Percentiles rank a stretch among this genome's conserved stretches.
Evolutionary conservation across 345 rosid species (phyloP).

Genomic region (Lepidium didymum): DNA sequence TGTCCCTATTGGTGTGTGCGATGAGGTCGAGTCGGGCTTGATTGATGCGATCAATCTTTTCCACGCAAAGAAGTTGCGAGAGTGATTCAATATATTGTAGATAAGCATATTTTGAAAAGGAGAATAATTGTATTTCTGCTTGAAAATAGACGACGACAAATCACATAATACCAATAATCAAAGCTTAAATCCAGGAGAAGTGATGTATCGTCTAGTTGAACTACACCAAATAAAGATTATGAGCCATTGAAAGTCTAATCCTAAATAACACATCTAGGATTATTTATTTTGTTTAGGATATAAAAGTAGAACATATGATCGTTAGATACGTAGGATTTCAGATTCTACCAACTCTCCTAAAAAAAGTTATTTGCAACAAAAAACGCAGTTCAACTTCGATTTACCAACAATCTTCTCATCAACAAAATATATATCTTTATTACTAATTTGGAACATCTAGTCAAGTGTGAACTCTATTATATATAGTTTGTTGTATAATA

Average conservation of each 20-base stretch:
- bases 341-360: no score
- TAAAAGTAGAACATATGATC: no score
- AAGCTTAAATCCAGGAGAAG: not conserved
- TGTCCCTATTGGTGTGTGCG: not conserved
- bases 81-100: not conserved
- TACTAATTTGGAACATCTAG: constrained; percentile 6
- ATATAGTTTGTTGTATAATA: not conserved
- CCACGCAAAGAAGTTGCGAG: not conserved
- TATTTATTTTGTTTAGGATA: not conserved
- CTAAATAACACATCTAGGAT: not conserved
- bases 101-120: not conserved
- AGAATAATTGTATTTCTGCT: not conserved
- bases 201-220: not conserved
- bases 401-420: no score
- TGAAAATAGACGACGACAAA: not conserved
- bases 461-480: constrained; percentile 18
- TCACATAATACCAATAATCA: not conserved
- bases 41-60: not conserved
- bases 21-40: not conserved
- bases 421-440: not conserved
- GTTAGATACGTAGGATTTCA: not conserved
- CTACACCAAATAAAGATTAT: not conserved
- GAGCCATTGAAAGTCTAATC: not conserved
- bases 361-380: no score
- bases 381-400: no score